Evolutionary conservation across 2,329 filamentous ascomycete species (phyloP), one percentile per base, ranked within the genome.

Genomic region (Claviceps capensis): DNA sequence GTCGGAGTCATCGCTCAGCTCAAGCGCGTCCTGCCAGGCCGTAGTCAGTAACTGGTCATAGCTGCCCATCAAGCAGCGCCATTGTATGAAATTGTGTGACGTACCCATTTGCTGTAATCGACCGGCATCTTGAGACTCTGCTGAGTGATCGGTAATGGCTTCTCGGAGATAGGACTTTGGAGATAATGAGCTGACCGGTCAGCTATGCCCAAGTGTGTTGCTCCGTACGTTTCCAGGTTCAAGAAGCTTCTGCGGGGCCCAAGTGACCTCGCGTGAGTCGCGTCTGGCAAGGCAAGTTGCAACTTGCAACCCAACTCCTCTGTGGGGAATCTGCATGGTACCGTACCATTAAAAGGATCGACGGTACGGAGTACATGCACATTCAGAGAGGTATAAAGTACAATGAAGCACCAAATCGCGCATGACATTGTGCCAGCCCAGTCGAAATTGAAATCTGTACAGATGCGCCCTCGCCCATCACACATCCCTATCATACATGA

Each of bases 1-100:
- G 64, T 98, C 93, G 49, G 89, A 96, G 71, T 98, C 93, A 70
- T 98, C 93, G 63, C 88, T 95, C 65, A 98, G 83, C 81, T 98
- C 93, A 64, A 98, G 80, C 54, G 86, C 84, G 67, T 97, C 86
- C 83, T 87, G 55, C 8, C 23, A 19, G 14, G 9, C 1, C 22
- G 4, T 3, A 2, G 43, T 45, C 23, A 45, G 43, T 17, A 4
- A 11, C 16, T 30, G 9, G 30, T 4, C 9, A 34, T 34, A 11
- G 30, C 30, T 45, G 22, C 22, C 22, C 23, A 16, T 16, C 43
- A n/a, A 2, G 22, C 6, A 30, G 26, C 30, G 30, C 30, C 30
- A 34, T 23, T n/a, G 26, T 30, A 1, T 34, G 17, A 19, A 26
- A 7, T 13, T n/a, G 19, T 3, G 19, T 16, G 43, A 63, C 73